These are phyloP conservation scores for Rhododendron mucronatum DNA, from an alignment of 148 eudicot species.

Conservation along the genomic window DNA sequence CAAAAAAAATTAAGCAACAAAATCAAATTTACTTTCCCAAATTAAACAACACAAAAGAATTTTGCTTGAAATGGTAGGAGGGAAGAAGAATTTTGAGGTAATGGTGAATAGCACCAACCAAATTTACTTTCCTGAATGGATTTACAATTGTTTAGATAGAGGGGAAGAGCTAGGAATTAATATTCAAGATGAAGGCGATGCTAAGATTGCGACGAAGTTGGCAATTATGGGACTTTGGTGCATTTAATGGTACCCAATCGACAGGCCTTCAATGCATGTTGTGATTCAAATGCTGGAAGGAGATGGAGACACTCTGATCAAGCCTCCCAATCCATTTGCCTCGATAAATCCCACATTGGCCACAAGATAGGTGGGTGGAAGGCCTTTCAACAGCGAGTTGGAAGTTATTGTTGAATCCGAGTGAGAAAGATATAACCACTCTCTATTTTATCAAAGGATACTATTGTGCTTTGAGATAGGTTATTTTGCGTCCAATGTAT, in stretches of 20 bases:
- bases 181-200: slow-evolving; percentile 5
- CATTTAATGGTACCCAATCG: slow-evolving; percentile 27
- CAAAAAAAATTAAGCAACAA: too few species aligned
- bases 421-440: neutral
- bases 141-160: too few species aligned
- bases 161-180: too few species aligned
- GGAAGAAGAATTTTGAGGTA: too few species aligned
- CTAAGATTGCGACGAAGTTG: slow-evolving; percentile 16
- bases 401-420: slow-evolving; percentile 3
- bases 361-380: neutral
- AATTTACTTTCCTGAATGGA: too few species aligned
- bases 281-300: slow-evolving; percentile 19
- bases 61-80: too few species aligned
- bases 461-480: too few species aligned
- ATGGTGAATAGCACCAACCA: too few species aligned
- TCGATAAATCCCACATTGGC: neutral
- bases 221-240: slow-evolving; percentile 27
- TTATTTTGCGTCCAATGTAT: too few species aligned
- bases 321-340: slow-evolving; percentile 15
- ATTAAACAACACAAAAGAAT: too few species aligned
- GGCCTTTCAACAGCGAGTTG: neutral
- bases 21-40: too few species aligned
- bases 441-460: too few species aligned
- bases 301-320: neutral
- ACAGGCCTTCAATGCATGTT: slow-evolving; percentile 22